Evolutionary conservation across 495 filamentous ascomycete genomes (phyloP), one percentile per base, ranked within the genome.

Genomic region (Physcia stellaris): DNA sequence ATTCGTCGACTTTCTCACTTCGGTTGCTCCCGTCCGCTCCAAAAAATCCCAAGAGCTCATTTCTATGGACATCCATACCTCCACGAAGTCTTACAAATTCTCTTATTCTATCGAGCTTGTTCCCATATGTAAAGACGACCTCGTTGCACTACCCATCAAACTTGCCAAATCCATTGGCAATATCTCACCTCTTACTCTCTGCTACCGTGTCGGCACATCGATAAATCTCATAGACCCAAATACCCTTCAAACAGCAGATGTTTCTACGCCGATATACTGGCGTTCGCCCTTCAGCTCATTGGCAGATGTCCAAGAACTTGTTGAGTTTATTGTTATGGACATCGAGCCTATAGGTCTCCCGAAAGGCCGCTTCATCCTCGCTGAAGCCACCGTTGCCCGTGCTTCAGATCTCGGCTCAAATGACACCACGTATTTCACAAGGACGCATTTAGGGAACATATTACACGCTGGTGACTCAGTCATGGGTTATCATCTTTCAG

Each of bases 51-150:
- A 86, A 45, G 82, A 95, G 56, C 68, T 99, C 17, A 96, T 99
- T 41, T 93, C 84, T 2, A 75, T 79, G 61, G 88, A 99, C 61
- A 80, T 82, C 12, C 92, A 99, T 57, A 94, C 86, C 2, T 77
- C 75, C 10, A 78, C 75, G 13, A 88, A 85, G 57, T 80, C 74
- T 7, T 95, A 87, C 70, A 98, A 98, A 53, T 94, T 92, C 64
- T 77, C 77, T 7, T 95, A 73, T 60, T 86, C 85, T 0, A 67
- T 80, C 33, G 83, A 94, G 44, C 52, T 99, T 9, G 75, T 94
- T 10, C 90, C 90, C 0, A 79, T 96, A 27, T 95, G 92, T 66
- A 93, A 94, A 59, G 92, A 99, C 45, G 92, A 99, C 52, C 63
- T 99, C 6, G 83, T 95, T 4, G 86, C 83, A 3, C 59, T 98